A percentile compares a stretch with the other conserved stretches of the same genome.
phyloP scores from a whole-genome alignment of 2,329 filamentous ascomycete genomes.

The Ophiostoma ips region DNA sequence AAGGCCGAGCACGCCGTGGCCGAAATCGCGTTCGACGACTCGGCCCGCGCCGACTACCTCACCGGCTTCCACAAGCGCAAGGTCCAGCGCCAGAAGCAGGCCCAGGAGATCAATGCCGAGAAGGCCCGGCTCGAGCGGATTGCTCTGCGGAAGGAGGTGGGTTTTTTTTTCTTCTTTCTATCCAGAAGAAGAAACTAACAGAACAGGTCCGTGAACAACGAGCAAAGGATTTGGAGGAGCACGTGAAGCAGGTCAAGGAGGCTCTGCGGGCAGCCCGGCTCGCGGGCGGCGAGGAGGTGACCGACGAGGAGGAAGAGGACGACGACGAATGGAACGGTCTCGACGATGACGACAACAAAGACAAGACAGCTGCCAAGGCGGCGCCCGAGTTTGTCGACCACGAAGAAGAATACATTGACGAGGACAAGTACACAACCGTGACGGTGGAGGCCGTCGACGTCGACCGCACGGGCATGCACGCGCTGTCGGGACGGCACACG shows the following conservation, averaged over 20 bases:
- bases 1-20: constrained; percentile 49
- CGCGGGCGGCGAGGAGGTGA: constrained; percentile 27
- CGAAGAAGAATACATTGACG: constrained; percentile 90
- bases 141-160: constrained; percentile 55
- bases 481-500: constrained; percentile 26
- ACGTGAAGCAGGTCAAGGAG: constrained; percentile 63
- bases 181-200: too few relatives aligned
- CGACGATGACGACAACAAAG: constrained; percentile 26
- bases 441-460: constrained; percentile 82
- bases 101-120: constrained; percentile 67
- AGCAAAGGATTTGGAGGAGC: constrained; percentile 65
- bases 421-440: constrained; percentile 90
- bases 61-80: constrained; percentile 98
- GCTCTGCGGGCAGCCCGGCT: constrained; percentile 50
- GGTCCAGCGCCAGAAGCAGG: constrained; percentile 66
- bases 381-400: constrained; percentile 47
- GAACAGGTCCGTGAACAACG: constrained; percentile 68
- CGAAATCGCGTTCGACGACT: constrained; percentile 73
- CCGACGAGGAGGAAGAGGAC: constrained; percentile 31
- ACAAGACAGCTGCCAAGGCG: constrained; percentile 15
- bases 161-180: too few relatives aligned
- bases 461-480: constrained; percentile 57
- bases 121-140: constrained; percentile 66
- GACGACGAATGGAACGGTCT: constrained; percentile 50
- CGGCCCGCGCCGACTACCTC: constrained; percentile 71